Conservation (phyloP, 306 rosid genomes). For the Alnus rubra region DNA sequence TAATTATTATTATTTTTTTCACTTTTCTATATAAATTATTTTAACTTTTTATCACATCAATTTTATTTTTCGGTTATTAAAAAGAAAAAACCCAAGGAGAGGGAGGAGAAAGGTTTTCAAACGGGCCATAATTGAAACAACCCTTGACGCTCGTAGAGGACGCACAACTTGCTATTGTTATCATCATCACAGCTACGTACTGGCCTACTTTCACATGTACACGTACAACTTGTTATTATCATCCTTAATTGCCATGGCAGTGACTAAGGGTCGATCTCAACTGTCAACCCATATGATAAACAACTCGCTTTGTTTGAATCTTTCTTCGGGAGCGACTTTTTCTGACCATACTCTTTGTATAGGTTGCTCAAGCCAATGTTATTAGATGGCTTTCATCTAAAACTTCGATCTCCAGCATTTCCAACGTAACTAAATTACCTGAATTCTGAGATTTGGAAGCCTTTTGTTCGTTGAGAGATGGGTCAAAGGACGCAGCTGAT, state of each 20-base stretch:
- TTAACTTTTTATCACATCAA: no score
- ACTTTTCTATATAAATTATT: no score
- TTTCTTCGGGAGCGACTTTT: not conserved
- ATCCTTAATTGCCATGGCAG: not conserved
- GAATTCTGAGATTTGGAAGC: not conserved
- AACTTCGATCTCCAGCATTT: not conserved
- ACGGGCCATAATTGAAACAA: no score
- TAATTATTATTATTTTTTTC: no score
- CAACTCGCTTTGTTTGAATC: not conserved
- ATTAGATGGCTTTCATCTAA: constrained; percentile 6
- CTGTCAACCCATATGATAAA: not conserved
- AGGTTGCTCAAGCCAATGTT: not conserved
- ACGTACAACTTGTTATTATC: not conserved
- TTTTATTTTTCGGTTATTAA: no score
- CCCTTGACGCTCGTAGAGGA: no score
- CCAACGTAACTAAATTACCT: not conserved
- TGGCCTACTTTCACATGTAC: no score
- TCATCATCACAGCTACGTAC: no score
- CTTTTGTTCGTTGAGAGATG: constrained; percentile 7
- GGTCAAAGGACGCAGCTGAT: constrained; percentile 12
- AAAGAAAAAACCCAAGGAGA: no score
- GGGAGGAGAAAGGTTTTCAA: no score
- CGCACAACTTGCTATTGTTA: no score
- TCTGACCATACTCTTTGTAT: not conserved
- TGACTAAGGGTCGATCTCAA: no score